Evolutionary conservation across 208 protist genomes (phyloP).

Genomic region (Entamoeba moshkovskii): DNA sequence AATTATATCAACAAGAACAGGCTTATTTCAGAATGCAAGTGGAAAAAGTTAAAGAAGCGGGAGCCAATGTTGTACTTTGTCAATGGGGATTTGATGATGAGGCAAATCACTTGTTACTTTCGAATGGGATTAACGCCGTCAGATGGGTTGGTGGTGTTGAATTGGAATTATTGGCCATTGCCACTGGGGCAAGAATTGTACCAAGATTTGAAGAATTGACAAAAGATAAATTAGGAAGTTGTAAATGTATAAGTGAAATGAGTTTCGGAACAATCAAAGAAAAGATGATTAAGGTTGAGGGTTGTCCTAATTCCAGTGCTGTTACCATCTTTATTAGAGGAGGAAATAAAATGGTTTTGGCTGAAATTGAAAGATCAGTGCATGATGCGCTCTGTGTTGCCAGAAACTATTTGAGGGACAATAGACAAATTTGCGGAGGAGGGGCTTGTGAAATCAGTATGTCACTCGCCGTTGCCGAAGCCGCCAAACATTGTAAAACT

Average conservation of each 20-base stretch:
- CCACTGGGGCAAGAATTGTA: slow-evolving; percentile 91
- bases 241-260: slow-evolving; percentile 57
- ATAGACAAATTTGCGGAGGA: slow-evolving; percentile 96
- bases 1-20: slow-evolving; percentile 85
- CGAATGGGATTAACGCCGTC: slow-evolving; percentile 93
- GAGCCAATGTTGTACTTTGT: slow-evolving; percentile 91
- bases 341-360: slow-evolving; percentile 95
- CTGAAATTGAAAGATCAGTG: slow-evolving; percentile 95
- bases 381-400: slow-evolving; percentile 99
- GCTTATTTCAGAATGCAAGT: slow-evolving; percentile 87
- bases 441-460: slow-evolving; percentile 92
- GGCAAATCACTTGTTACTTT: slow-evolving; percentile 98
- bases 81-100: slow-evolving; percentile 99
- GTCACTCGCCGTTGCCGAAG: slow-evolving; percentile 63
- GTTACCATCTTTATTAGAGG: slow-evolving; percentile 97
- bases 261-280: slow-evolving; percentile 48
- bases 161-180: slow-evolving; percentile 94
- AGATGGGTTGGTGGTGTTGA: slow-evolving; percentile 98
- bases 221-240: slow-evolving; percentile 79
- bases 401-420: slow-evolving; percentile 95
- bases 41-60: slow-evolving; percentile 69
- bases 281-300: slow-evolving; percentile 94
- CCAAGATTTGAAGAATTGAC: slow-evolving; percentile 91
- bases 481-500: slow-evolving; percentile 48
- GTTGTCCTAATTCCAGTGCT: slow-evolving; percentile 84